Evolutionary conservation across 176 grass and related monocot species (phyloP).

Genomic region (Zea luxurians): DNA sequence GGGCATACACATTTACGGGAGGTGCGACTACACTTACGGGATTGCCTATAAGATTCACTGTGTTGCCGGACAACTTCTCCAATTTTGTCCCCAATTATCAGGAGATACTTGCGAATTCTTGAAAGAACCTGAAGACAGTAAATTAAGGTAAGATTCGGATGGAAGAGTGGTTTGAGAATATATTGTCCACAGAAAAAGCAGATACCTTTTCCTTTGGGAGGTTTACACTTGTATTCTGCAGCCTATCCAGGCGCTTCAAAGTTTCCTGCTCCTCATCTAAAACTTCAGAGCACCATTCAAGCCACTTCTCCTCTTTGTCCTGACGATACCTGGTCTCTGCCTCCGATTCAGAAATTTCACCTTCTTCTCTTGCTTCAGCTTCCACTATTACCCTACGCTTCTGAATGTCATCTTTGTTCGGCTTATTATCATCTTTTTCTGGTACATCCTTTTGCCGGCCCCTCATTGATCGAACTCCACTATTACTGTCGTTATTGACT

Average conservation of each 20-base stretch:
- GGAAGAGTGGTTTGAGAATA: constrained; percentile 29
- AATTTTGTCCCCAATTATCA: constrained; percentile 95
- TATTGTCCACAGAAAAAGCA: constrained; percentile 4
- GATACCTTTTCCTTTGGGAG: constrained; percentile 95
- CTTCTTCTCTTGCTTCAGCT: constrained; percentile 94
- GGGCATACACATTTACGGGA: constrained; percentile 5
- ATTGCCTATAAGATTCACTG: constrained; percentile 83
- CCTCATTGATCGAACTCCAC: constrained; percentile 47
- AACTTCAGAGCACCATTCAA: constrained; percentile 97
- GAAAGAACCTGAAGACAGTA: constrained; percentile 79
- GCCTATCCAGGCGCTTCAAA: constrained; percentile 80
- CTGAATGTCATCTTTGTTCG: constrained; percentile 52
- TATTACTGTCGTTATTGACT: constrained; percentile 57
- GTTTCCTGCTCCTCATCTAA: constrained; percentile 91
- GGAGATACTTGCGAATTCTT: constrained; percentile 91
- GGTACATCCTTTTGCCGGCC: constrained; percentile 59
- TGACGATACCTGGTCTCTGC: constrained; percentile 69
- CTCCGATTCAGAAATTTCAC: constrained; percentile 98
- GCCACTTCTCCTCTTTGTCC: constrained; percentile 97
- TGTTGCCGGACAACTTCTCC: constrained; percentile 78
- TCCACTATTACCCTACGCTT: constrained; percentile 66
- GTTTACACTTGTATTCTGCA: constrained; percentile 95
- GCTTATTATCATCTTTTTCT: constrained; percentile 59
- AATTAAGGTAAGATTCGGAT: constrained; percentile 25
- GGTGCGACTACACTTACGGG: constrained; percentile 58